Percentiles rank a stretch among this genome's conserved stretches.
These are phyloP conservation scores for Pilobolus umbonatus DNA, from an alignment of 192 early-diverging fungal species.

Conservation along the genomic window DNA sequence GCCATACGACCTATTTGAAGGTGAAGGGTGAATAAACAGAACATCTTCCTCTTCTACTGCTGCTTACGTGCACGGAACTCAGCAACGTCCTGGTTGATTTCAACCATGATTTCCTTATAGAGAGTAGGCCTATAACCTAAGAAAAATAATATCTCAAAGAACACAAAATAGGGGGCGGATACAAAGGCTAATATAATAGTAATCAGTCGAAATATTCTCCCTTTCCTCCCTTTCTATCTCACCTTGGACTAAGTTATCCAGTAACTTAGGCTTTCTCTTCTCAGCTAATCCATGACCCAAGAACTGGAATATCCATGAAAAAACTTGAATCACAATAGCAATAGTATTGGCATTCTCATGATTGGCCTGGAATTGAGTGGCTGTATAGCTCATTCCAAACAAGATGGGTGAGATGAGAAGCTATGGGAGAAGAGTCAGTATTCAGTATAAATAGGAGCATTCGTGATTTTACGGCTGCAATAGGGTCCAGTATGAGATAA, in stretches of 20 bases:
- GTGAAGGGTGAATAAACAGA: too few species aligned
- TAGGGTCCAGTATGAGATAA: slow-evolving; percentile 72
- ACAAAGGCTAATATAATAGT: slow-evolving; percentile 58
- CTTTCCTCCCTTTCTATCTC: neutral
- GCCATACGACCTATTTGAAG: too few species aligned
- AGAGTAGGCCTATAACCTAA: slow-evolving; percentile 75
- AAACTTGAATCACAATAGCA: slow-evolving; percentile 58
- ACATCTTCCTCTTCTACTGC: too few species aligned
- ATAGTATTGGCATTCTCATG: slow-evolving; percentile 47
- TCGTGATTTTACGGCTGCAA: slow-evolving; percentile 53
- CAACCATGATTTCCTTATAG: slow-evolving; percentile 52
- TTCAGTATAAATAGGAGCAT: neutral
- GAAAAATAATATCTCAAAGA: slow-evolving; percentile 77
- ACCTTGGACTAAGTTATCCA: slow-evolving; percentile 85
- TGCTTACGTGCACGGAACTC: slow-evolving; percentile 40
- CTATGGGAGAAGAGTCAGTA: slow-evolving; percentile 16
- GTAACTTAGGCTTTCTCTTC: slow-evolving; percentile 78
- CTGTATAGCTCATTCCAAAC: slow-evolving; percentile 55
- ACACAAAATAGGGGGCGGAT: slow-evolving; percentile 94
- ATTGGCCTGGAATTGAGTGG: slow-evolving; percentile 54
- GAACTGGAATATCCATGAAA: slow-evolving; percentile 87
- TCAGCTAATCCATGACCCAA: slow-evolving; percentile 86
- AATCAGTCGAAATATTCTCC: neutral
- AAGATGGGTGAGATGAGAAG: slow-evolving; percentile 56
- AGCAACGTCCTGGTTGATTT: slow-evolving; percentile 51